These are phyloP conservation scores for Ophiobolus disseminans DNA, from an alignment of 2,329 filamentous ascomycete genomes.

Conservation along the genomic window DNA sequence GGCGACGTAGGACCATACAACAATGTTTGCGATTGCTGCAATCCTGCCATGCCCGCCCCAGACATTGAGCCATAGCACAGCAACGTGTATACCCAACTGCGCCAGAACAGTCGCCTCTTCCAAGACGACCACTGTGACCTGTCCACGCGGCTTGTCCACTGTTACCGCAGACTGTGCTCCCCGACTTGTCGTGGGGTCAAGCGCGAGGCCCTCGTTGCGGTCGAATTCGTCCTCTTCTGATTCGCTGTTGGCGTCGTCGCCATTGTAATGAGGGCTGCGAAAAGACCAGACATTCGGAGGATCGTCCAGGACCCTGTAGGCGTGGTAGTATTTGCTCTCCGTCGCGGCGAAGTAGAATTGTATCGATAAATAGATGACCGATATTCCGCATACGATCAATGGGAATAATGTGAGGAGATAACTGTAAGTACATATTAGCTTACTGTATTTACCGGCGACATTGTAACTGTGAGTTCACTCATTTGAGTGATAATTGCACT, in stretches of 20 bases:
- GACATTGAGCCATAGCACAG: slow-evolving; percentile 66
- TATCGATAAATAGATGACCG: slow-evolving; percentile 69
- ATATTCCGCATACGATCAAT: slow-evolving; percentile 72
- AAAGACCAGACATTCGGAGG: slow-evolving; percentile 50
- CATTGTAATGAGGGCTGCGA: slow-evolving; percentile 37
- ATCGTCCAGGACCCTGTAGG: slow-evolving; percentile 65
- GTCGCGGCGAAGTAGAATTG: slow-evolving; percentile 64
- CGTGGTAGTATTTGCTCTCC: slow-evolving; percentile 60
- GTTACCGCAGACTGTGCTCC: slow-evolving; percentile 65
- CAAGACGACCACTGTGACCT: slow-evolving; percentile 71
- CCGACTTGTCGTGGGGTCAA: slow-evolving; percentile 61
- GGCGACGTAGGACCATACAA: slow-evolving; percentile 82
- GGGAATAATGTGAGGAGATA: slow-evolving; percentile 84
- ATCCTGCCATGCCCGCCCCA: slow-evolving; percentile 66
- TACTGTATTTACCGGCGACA: too few species aligned
- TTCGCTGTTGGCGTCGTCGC: slow-evolving; percentile 52
- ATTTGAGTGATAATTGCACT: too few species aligned
- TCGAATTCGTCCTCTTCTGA: slow-evolving; percentile 68
- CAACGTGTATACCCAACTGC: slow-evolving; percentile 72
- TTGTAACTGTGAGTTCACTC: too few species aligned
- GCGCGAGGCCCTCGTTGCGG: slow-evolving; percentile 62
- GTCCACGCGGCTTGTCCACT: slow-evolving; percentile 76
- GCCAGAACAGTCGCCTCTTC: slow-evolving; percentile 79
- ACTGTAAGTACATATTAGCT: slow-evolving; percentile 60
- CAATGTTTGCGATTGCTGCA: slow-evolving; percentile 70